Evolutionary conservation across 805 yeast species (phyloP), one percentile per base, ranked within the genome.

Genomic region (Sporopachydermia lactativora): DNA sequence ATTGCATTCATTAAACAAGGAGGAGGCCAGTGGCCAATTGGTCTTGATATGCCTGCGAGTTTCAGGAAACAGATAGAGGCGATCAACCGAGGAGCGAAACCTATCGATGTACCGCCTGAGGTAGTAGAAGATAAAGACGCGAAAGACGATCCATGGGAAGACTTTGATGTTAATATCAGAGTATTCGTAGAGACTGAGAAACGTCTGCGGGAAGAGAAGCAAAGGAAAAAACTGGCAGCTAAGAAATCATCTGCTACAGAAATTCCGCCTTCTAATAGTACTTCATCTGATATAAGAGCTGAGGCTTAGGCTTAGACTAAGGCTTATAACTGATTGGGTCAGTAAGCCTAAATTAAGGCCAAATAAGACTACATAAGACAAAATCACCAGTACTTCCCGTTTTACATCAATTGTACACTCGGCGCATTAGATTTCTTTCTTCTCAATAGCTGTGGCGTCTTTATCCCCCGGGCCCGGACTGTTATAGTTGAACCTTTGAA

Each of bases 161-260:
- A 71, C 41, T 78, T 88, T 41, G 94, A 94, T 5, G 66, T 79
- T 11, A 75, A 81, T 16, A 75, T 89, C 49, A 69, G 73, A 44
- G 96, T 75, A 3, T 89, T 88, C 64, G 85, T 94, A 1, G 80
- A 81, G 49, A 74, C 85, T 40, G 96, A 88, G 58, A 75, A 75
- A 60, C 65, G 65, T 52, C 59, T 81, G 53, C 73, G 76, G 46
- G 52, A 60, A 38, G 62, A 60, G 47, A 57, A 46, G 47, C 42
- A 17, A 18, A 37, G 18, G 18, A 36, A 24, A 24, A 24, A 24
- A n/a, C 31, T 24, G 8, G 31, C 31, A 24, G 31, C 31, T 8
- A 8, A 8, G n/a, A n/a, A 8, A 24, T 24, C 31, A 24, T 8
- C 31, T 8, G 31, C 31, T n/a, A 24, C 31, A 24, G n/a, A 8